Percentiles rank a stretch among this genome's conserved stretches.
Evolutionary conservation across 2,329 filamentous ascomycete genomes (phyloP).

Genomic region (Xylariaceae sp.): DNA sequence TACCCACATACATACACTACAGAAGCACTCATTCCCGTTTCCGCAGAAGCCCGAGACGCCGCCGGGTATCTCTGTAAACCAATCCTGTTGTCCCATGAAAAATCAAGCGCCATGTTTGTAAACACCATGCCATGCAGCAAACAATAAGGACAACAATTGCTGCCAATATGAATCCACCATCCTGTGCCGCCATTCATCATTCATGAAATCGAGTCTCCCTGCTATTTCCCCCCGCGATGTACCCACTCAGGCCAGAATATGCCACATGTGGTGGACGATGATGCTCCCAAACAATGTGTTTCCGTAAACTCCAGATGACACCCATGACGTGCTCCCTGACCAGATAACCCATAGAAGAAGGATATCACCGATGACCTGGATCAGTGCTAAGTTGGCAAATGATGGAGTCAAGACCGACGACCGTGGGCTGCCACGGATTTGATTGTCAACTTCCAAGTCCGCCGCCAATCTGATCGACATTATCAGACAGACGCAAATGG

Average conservation of each 20-base stretch:
- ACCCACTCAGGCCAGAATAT: conserved; percentile 26
- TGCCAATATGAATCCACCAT: background rate
- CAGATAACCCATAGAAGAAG: conserved; percentile 31
- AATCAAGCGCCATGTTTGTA: background rate
- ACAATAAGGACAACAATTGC: conserved; percentile 3
- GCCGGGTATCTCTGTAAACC: conserved; percentile 17
- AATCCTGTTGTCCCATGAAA: conserved; percentile 7
- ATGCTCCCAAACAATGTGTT: conserved; percentile 29
- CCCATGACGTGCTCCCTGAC: conserved; percentile 21
- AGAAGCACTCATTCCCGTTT: background rate
- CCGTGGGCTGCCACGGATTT: conserved; percentile 22
- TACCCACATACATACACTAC: background rate
- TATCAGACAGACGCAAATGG: conserved; percentile 29
- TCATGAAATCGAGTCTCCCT: background rate
- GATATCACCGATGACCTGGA: conserved; percentile 27
- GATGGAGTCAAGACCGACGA: conserved; percentile 25
- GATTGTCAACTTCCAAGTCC: conserved; percentile 31
- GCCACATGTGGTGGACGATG: conserved; percentile 33
- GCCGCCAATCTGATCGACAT: conserved; percentile 32
- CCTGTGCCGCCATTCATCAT: background rate
- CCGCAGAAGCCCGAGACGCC: background rate
- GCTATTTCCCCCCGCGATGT: background rate
- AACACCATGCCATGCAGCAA: conserved; percentile 20
- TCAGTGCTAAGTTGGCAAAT: conserved; percentile 29
- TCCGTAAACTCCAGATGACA: conserved; percentile 26